Base-by-base conservation (phyloP, 106 monocot species). In the Acanthochlamys bracteata region DNA sequence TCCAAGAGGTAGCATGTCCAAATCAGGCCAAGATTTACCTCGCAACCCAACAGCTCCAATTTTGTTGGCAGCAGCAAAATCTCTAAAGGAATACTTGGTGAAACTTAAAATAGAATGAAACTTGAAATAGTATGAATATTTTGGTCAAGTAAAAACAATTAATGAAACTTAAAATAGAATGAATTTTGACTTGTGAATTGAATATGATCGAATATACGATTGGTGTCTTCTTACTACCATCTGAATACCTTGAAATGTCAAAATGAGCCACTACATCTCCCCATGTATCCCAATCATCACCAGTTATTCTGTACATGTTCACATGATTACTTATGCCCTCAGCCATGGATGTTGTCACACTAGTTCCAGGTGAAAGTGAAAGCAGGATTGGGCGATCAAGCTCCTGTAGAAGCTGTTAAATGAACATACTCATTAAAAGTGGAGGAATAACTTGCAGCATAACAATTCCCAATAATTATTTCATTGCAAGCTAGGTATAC, bases 1-100 rank as follows among this genome's bases (percentile, higher is more conserved):
- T n/a, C 95, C 95, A 75, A 96, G 80, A 61, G 95, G 95, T 41
- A 96, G 82, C 95, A 96, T 96, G 76, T 96, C 95, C 58, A 96
- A 74, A 66, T 96, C 95, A 42, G 95, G 95, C 90, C 95, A 96
- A 25, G 95, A 96, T 25, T 45, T 84, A 63, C 90, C 87, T 49
- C 61, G 79, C 53, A 90, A 70, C 21, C 94, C 94, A 19, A 52
- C 51, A 25, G 90, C 84, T 39, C 95, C 95, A 73, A 88, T 83
- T 60, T 82, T 66, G 17, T 73, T 71, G 0, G 80, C 86, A 52
- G 82, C 77, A 61, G 90, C 90, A 70, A 96, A 80, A 52, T 87
- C 75, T 61, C 95, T 96, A 39, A 11, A 66, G 14, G 42, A 13
- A 14, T 24, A 58, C 16, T n/a, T n/a, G n/a, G n/a, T n/a, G n/a